Evolutionary conservation across 768 basidiomycete species (phyloP).

Genomic region (Termitomyces sp.): DNA sequence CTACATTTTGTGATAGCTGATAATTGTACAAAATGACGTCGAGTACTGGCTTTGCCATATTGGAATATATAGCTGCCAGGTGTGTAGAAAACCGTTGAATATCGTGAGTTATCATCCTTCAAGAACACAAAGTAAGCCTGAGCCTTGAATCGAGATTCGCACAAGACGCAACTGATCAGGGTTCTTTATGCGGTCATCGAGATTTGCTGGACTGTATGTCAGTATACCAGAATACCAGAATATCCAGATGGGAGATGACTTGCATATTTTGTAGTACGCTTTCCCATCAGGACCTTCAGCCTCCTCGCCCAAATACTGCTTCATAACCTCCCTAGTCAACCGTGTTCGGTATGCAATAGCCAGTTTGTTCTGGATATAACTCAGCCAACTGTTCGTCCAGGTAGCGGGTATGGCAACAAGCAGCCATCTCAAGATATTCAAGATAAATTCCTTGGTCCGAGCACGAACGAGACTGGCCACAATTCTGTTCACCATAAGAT

Average conservation of each 20-base stretch:
- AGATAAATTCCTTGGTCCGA: slow-evolving; percentile 70
- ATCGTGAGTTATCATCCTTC: slow-evolving; percentile 92
- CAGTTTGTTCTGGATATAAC: slow-evolving; percentile 91
- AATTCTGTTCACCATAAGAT: slow-evolving; percentile 50
- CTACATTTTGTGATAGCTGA: slow-evolving; percentile 90
- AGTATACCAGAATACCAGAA: not conserved
- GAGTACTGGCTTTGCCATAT: slow-evolving; percentile 89
- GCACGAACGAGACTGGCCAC: slow-evolving; percentile 93
- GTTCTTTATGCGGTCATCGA: slow-evolving; percentile 95
- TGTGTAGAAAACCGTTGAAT: slow-evolving; percentile 90
- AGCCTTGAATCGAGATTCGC: slow-evolving; percentile 2
- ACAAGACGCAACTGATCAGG: slow-evolving; percentile 74
- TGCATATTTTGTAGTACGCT: slow-evolving; percentile 91
- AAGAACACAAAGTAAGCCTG: not conserved
- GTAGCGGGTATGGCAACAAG: slow-evolving; percentile 91
- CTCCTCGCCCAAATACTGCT: slow-evolving; percentile 78
- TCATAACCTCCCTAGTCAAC: slow-evolving; percentile 79
- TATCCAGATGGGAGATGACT: slow-evolving; percentile 21
- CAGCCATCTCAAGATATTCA: slow-evolving; percentile 88
- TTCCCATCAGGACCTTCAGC: slow-evolving; percentile 67
- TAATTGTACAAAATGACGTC: slow-evolving; percentile 96
- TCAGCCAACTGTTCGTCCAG: slow-evolving; percentile 90
- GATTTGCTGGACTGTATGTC: slow-evolving; percentile 57
- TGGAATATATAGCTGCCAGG: slow-evolving; percentile 91
- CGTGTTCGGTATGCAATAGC: slow-evolving; percentile 86